Evolutionary conservation across 2,329 filamentous ascomycete genomes (phyloP).

Genomic region (Thelonectria discophora): DNA sequence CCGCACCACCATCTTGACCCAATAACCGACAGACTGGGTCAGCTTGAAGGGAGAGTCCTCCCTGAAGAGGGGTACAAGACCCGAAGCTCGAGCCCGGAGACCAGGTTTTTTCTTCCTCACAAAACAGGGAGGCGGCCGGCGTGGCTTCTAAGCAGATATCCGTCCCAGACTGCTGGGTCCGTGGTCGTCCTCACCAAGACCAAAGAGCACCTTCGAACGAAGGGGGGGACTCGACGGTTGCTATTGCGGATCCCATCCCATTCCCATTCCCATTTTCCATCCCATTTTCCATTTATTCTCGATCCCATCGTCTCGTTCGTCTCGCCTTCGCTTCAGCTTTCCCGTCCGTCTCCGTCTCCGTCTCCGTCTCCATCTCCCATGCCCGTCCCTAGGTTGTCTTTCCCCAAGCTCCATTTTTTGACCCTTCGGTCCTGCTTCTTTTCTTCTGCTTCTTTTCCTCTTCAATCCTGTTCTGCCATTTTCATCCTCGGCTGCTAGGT

Average conservation of each 20-base stretch:
- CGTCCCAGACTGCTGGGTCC: slow-evolving; percentile 44
- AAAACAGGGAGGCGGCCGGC: slow-evolving; percentile 23
- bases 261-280: slow-evolving; percentile 2
- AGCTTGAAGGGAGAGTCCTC: slow-evolving; percentile 1
- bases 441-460: slow-evolving; percentile 20
- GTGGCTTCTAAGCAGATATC: slow-evolving; percentile 41
- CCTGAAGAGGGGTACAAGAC: slow-evolving; percentile 8
- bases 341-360: slow-evolving; percentile 2
- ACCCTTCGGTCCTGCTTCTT: neutral
- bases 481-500: slow-evolving; percentile 7
- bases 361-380: slow-evolving; percentile 1
- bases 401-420: neutral
- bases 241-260: slow-evolving; percentile 8
- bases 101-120: slow-evolving; percentile 6
- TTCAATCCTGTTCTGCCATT: slow-evolving; percentile 3
- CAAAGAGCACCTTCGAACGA: slow-evolving; percentile 13
- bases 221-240: neutral
- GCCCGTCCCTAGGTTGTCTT: neutral
- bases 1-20: slow-evolving; percentile 5
- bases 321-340: slow-evolving; percentile 8
- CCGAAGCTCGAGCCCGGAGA: slow-evolving; percentile 12
- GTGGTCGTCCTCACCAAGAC: slow-evolving; percentile 1
- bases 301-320: neutral
- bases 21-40: slow-evolving; percentile 24
- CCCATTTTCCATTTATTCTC: slow-evolving; percentile 7